These are phyloP conservation scores for Agrostemma githago DNA, from an alignment of 148 eudicot genomes.

Conservation along the genomic window DNA sequence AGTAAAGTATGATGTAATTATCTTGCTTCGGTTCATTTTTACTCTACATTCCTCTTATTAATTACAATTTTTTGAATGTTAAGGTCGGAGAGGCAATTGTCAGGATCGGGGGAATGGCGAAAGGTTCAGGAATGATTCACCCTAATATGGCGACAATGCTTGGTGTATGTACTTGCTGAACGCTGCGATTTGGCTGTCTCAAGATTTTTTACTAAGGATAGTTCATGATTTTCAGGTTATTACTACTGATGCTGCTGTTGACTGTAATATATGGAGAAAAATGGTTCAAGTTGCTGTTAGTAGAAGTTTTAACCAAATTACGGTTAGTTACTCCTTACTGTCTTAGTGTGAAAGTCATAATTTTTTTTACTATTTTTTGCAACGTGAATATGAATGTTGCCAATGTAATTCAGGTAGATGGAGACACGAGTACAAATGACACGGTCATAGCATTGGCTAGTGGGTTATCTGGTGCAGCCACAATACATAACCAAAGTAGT, in stretches of 20 bases:
- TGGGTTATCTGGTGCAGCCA: conserved; percentile 71
- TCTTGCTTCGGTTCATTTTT: neutral
- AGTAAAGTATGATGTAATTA: neutral
- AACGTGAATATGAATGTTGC: conserved; percentile 5
- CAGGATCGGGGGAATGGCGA: conserved; percentile 96
- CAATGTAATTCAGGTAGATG: conserved; percentile 71
- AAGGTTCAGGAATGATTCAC: conserved; percentile 99
- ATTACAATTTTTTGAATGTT: conserved; percentile 11
- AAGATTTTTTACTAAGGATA: neutral
- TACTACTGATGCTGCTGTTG: conserved; percentile 87
- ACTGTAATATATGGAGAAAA: conserved; percentile 80
- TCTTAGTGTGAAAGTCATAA: neutral
- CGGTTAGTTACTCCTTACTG: conserved; percentile 59
- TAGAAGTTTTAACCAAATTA: conserved; percentile 97
- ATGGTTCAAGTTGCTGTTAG: conserved; percentile 87
- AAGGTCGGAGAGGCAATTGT: conserved; percentile 71
- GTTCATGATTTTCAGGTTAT: conserved; percentile 57
- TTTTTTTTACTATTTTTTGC: conserved; percentile 1
- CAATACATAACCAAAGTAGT: conserved; percentile 49
- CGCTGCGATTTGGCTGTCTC: conserved; percentile 17
- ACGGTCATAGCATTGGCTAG: conserved; percentile 97
- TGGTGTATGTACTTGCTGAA: conserved; percentile 55
- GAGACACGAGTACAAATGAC: conserved; percentile 96
- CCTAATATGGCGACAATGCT: conserved; percentile 99
- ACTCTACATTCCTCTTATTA: neutral